These are phyloP conservation scores for Bothriochloa decipiens DNA, from an alignment of 176 grass and related monocot genomes.

Conservation along the genomic window DNA sequence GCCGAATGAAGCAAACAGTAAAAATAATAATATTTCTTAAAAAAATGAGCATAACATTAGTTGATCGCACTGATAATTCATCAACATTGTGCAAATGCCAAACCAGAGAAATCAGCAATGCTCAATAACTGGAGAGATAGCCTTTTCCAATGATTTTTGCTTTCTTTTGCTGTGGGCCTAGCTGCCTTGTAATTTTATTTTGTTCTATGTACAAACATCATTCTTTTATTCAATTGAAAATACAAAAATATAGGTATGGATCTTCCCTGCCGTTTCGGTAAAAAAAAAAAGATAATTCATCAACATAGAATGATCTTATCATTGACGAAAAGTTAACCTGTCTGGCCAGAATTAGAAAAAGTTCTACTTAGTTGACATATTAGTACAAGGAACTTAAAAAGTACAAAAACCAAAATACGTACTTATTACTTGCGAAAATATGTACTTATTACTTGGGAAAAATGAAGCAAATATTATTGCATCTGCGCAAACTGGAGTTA, in stretches of 20 bases:
- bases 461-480: neutral
- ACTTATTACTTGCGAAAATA: neutral
- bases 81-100: too few species aligned
- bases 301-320: neutral
- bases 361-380: neutral
- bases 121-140: too few species aligned
- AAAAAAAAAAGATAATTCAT: neutral
- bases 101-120: too few species aligned
- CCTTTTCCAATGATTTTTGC: too few species aligned
- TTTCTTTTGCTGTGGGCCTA: too few species aligned
- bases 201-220: too few species aligned
- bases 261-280: too few species aligned
- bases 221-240: too few species aligned
- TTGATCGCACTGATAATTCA: neutral
- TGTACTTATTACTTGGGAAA: neutral
- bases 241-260: too few species aligned
- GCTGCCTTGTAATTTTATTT: too few species aligned
- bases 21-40: neutral
- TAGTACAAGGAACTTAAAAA: neutral
- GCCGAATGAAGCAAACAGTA: constrained; percentile 17
- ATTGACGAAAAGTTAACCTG: neutral
- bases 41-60: neutral
- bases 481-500: neutral
- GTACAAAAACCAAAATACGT: neutral
- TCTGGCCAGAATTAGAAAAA: neutral